Conservation (phyloP, 1,284 basidiomycete genomes). For the Pseudozyma sp. region DNA sequence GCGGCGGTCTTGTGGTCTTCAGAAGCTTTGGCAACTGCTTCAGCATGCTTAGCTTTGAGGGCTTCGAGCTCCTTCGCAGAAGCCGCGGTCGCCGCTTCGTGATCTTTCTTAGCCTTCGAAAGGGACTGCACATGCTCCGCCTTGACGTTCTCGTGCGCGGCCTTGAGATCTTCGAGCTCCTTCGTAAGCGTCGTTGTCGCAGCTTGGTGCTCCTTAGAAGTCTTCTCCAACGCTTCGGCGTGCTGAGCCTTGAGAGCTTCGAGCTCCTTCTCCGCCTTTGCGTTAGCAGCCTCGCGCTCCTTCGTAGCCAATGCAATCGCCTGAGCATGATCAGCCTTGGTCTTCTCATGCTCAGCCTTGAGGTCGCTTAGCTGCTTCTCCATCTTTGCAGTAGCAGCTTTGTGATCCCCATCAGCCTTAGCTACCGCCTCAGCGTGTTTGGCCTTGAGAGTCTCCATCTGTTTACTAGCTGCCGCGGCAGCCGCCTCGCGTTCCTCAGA, state of each 20-base stretch:
- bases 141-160: slow-evolving; percentile 26
- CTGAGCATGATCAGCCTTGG: background rate
- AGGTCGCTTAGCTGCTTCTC: slow-evolving; percentile 5
- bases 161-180: slow-evolving; percentile 13
- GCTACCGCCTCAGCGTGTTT: slow-evolving; percentile 13
- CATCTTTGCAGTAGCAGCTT: background rate
- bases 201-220: slow-evolving; percentile 5
- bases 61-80: slow-evolving; percentile 11
- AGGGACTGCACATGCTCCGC: slow-evolving; percentile 15
- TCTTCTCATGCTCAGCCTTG: slow-evolving; percentile 17
- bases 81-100: background rate
- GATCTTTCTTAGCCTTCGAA: slow-evolving; percentile 4
- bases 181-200: background rate
- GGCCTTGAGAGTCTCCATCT: slow-evolving; percentile 15
- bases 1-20: slow-evolving; percentile 14
- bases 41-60: slow-evolving; percentile 10
- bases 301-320: background rate
- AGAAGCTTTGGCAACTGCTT: slow-evolving; percentile 6
- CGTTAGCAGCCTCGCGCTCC: slow-evolving; percentile 12
- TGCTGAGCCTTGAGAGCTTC: slow-evolving; percentile 17
- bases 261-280: slow-evolving; percentile 9
- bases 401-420: slow-evolving; percentile 1
- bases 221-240: slow-evolving; percentile 4
- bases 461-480: background rate
- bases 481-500: slow-evolving; percentile 18